Conservation (phyloP, 176 grass and related monocot species). For the Poa annua region DNA sequence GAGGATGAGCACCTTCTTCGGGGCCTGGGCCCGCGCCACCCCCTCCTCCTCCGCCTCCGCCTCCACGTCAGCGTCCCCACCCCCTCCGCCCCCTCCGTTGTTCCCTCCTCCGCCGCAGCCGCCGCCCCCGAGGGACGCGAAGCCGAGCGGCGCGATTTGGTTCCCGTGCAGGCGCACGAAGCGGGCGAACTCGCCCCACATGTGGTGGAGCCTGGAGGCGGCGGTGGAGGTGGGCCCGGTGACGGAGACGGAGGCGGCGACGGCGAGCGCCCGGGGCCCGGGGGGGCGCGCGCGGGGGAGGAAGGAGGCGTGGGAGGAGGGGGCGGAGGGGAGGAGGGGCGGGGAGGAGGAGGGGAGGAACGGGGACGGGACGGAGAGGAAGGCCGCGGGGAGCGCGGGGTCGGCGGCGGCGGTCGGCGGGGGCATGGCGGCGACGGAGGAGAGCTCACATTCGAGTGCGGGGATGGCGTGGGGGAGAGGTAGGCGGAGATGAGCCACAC, state of each 20-base stretch:
- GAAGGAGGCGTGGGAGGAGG: slow-evolving; percentile 42
- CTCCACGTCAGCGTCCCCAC: slow-evolving; percentile 32
- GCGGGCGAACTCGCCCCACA: slow-evolving; percentile 67
- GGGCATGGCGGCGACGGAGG: slow-evolving; percentile 50
- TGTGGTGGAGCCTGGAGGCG: slow-evolving; percentile 42
- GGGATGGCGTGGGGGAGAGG: slow-evolving; percentile 17
- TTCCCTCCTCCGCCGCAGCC: neutral
- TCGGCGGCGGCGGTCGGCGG: slow-evolving; percentile 18
- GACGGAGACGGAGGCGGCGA: slow-evolving; percentile 32
- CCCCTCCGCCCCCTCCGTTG: neutral
- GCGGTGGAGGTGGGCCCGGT: slow-evolving; percentile 26
- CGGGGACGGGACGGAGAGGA: slow-evolving; percentile 45
- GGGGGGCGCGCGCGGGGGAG: slow-evolving; percentile 51
- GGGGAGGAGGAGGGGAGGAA: slow-evolving; percentile 52
- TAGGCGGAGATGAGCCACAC: slow-evolving; percentile 50
- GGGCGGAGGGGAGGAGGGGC: neutral
- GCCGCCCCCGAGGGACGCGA: slow-evolving; percentile 59
- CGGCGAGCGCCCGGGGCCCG: slow-evolving; percentile 46
- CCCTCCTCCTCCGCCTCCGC: slow-evolving; percentile 48
- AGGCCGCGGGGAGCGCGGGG: slow-evolving; percentile 50
- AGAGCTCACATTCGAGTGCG: slow-evolving; percentile 22
- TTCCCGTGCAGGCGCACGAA: slow-evolving; percentile 72
- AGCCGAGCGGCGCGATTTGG: slow-evolving; percentile 65
- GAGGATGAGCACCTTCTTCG: slow-evolving; percentile 91
- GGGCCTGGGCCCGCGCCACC: slow-evolving; percentile 46